Evolutionary conservation across 345 rosid genomes (phyloP).

Genomic region (Citrus trifoliata): DNA sequence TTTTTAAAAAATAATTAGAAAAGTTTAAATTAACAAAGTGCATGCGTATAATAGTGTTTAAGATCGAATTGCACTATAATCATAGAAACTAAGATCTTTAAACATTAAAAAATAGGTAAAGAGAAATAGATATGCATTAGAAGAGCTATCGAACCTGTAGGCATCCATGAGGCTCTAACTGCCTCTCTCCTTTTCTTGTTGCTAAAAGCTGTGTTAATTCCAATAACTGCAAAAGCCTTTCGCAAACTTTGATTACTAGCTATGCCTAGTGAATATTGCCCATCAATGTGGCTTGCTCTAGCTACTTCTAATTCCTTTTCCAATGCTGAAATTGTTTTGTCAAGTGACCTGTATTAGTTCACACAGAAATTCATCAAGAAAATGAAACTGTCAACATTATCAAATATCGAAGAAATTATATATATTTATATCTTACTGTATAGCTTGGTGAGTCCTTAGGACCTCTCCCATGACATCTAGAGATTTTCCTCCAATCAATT

Average conservation of each 20-base stretch:
- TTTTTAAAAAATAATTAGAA: too few species aligned
- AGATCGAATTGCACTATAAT: too few species aligned
- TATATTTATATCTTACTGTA: slow-evolving; percentile 33
- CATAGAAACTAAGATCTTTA: background rate
- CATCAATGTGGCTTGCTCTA: slow-evolving; percentile 25
- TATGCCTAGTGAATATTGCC: slow-evolving; percentile 9
- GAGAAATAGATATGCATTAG: background rate
- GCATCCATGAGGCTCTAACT: slow-evolving; percentile 81
- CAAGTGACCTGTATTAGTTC: slow-evolving; percentile 47
- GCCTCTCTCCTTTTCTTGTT: slow-evolving; percentile 82
- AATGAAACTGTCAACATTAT: background rate
- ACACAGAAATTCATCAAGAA: background rate
- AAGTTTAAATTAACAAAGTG: too few species aligned
- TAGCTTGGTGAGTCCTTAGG: slow-evolving; percentile 62
- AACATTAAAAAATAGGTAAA: background rate
- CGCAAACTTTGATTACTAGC: slow-evolving; percentile 41
- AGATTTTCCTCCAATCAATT: slow-evolving; percentile 51
- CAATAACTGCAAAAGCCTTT: slow-evolving; percentile 78
- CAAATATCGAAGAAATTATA: background rate
- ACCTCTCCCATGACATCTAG: slow-evolving; percentile 67
- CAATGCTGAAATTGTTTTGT: slow-evolving; percentile 60
- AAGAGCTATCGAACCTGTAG: slow-evolving; percentile 34
- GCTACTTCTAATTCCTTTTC: slow-evolving; percentile 63
- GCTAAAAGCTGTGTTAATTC: slow-evolving; percentile 90
- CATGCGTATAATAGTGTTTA: too few species aligned